A percentile compares a stretch with the other conserved stretches of the same genome.
These are phyloP conservation scores for Starmera pachycereana DNA, from an alignment of 805 yeast genomes.

Conservation along the genomic window DNA sequence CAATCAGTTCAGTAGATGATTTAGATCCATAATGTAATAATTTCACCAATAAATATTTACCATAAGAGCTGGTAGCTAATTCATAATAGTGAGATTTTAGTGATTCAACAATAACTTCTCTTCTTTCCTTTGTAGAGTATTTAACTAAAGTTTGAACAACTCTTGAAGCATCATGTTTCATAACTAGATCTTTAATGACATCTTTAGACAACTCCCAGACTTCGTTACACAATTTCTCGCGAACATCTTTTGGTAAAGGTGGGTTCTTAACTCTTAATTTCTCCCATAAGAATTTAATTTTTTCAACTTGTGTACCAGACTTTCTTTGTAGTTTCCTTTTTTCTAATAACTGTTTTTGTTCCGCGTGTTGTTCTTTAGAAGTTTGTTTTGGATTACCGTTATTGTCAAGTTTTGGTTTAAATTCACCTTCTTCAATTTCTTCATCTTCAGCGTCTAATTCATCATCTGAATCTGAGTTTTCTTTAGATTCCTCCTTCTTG, in stretches of 20 bases:
- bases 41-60: conserved; percentile 84
- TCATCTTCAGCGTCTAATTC: conserved; percentile 19
- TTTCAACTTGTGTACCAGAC: conserved; percentile 78
- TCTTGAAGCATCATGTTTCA: conserved; percentile 95
- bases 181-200: conserved; percentile 69
- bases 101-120: conserved; percentile 56
- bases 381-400: conserved; percentile 25
- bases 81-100: conserved; percentile 70
- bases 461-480: conserved; percentile 16
- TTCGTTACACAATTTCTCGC: conserved; percentile 72
- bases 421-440: conserved; percentile 21
- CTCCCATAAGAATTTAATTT: conserved; percentile 87
- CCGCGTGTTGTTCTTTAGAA: conserved; percentile 66
- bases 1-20: conserved; percentile 61
- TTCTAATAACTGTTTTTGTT: conserved; percentile 64
- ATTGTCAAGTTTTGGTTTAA: conserved; percentile 10
- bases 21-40: conserved; percentile 87
- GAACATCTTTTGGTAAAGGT: conserved; percentile 62
- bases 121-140: conserved; percentile 70
- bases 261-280: conserved; percentile 77
- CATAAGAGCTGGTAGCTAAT: conserved; percentile 86
- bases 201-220: conserved; percentile 78
- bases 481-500: too few relatives aligned
- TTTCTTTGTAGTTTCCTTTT: conserved; percentile 85
- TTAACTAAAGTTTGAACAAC: conserved; percentile 91